Evolutionary conservation across 176 grass and related monocot species (phyloP).

Genomic region (Guadua angustifolia): DNA sequence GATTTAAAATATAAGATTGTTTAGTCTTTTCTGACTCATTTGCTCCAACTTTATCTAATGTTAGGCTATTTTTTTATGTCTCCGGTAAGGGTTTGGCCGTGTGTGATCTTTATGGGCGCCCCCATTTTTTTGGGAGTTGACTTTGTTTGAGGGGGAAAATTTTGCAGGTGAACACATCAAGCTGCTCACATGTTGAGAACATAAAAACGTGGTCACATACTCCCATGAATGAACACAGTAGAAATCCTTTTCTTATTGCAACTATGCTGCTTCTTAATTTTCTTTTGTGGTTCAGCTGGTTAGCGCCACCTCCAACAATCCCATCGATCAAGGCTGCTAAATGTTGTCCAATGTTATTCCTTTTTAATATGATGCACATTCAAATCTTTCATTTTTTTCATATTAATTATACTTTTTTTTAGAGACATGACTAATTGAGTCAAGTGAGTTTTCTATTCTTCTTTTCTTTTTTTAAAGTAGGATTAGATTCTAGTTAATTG

Average conservation of each 20-base stretch:
- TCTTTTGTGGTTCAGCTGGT: not conserved
- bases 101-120: constrained; percentile 21
- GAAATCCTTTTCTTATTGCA: not conserved
- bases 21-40: not conserved
- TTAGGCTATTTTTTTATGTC: not conserved
- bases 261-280: not conserved
- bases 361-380: not conserved
- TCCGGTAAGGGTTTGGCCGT: not conserved
- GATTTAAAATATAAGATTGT: not conserved
- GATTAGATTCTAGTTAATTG: not conserved
- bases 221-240: constrained; percentile 21
- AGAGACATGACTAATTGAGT: not conserved
- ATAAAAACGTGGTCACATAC: constrained; percentile 28
- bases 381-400: not conserved
- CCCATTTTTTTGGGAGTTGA: constrained; percentile 34
- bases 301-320: not conserved
- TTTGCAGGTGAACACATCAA: constrained; percentile 27
- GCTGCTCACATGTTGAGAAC: constrained; percentile 39
- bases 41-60: not conserved
- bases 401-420: not conserved
- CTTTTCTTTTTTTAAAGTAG: not conserved
- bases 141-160: constrained; percentile 10
- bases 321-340: not conserved
- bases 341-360: not conserved
- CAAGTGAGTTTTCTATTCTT: not conserved